phyloP scores from a whole-genome alignment of 2,329 filamentous ascomycete species.

The Lachnellula hyalina region DNA sequence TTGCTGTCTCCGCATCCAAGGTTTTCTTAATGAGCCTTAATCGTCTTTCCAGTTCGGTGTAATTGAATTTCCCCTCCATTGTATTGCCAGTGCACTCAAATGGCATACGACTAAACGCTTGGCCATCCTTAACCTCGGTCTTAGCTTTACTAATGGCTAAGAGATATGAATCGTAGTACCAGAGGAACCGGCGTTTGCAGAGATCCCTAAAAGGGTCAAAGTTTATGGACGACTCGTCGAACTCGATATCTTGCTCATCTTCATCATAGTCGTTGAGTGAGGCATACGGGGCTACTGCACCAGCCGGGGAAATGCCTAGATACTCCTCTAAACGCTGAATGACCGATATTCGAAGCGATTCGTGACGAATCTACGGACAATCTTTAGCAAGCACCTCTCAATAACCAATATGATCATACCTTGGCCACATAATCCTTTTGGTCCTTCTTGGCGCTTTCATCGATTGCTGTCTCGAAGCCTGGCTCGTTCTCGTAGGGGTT shows the following conservation, averaged over 20 bases:
- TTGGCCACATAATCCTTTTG: conserved; percentile 76
- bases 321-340: conserved; percentile 80
- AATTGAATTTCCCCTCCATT: conserved; percentile 86
- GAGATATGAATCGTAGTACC: conserved; percentile 91
- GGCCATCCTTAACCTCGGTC: conserved; percentile 56
- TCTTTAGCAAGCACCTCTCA: conserved; percentile 1
- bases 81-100: conserved; percentile 74
- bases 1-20: conserved; percentile 64
- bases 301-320: conserved; percentile 55
- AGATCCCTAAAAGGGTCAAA: conserved; percentile 89
- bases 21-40: conserved; percentile 62
- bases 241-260: conserved; percentile 39
- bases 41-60: conserved; percentile 65
- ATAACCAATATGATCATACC: conserved; percentile 38
- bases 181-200: conserved; percentile 85
- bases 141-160: conserved; percentile 62
- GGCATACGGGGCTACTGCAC: conserved; percentile 35
- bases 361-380: conserved; percentile 72
- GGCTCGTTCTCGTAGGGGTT: conserved; percentile 97
- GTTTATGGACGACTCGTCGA: conserved; percentile 46
- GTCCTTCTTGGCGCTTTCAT: conserved; percentile 62
- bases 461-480: conserved; percentile 75
- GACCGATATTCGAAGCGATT: conserved; percentile 79
- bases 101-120: conserved; percentile 72
- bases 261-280: conserved; percentile 35